Evolutionary conservation across 768 basidiomycete species (phyloP).

Genomic region (Phylloporus sp.): DNA sequence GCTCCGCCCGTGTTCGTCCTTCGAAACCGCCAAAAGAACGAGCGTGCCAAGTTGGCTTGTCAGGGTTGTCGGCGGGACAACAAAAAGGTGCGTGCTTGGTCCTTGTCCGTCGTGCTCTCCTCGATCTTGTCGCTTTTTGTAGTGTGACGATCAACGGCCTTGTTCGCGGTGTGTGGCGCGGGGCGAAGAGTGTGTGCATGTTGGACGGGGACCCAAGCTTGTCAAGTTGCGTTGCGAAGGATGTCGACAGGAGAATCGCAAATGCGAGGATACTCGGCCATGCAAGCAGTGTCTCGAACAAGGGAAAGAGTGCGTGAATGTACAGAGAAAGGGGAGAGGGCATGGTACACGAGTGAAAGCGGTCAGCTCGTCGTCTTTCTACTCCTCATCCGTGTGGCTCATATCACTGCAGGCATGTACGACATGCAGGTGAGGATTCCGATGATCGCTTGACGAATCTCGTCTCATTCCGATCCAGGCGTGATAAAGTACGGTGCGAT

Average conservation of each 20-base stretch:
- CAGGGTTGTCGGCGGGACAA: conserved; percentile 58
- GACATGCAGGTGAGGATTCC: conserved; percentile 47
- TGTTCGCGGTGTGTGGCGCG: conserved; percentile 55
- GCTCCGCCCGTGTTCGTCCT: conserved; percentile 19
- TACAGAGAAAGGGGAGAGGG: conserved; percentile 49
- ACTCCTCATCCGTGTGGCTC: conserved; percentile 3
- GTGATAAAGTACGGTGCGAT: conserved; percentile 59
- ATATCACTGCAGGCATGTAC: conserved; percentile 46
- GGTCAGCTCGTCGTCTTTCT: conserved; percentile 35
- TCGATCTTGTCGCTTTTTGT: not conserved
- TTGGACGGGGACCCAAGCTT: conserved; percentile 51
- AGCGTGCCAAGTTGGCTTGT: conserved; percentile 57
- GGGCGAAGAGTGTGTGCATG: conserved; percentile 51
- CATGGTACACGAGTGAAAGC: conserved; percentile 58
- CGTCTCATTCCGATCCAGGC: conserved; percentile 35
- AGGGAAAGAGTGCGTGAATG: conserved; percentile 44
- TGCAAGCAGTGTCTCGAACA: conserved; percentile 48
- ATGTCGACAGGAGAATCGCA: conserved; percentile 51
- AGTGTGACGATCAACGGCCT: conserved; percentile 63
- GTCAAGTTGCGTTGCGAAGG: conserved; percentile 57
- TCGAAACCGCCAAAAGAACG: conserved; percentile 34
- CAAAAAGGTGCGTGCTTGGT: conserved; percentile 46
- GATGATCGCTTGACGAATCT: conserved; percentile 3
- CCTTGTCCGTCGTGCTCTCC: not conserved
- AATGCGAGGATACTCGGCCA: conserved; percentile 56